Conservation (phyloP, 345 rosid genomes). For the Camelina hispida region DNA sequence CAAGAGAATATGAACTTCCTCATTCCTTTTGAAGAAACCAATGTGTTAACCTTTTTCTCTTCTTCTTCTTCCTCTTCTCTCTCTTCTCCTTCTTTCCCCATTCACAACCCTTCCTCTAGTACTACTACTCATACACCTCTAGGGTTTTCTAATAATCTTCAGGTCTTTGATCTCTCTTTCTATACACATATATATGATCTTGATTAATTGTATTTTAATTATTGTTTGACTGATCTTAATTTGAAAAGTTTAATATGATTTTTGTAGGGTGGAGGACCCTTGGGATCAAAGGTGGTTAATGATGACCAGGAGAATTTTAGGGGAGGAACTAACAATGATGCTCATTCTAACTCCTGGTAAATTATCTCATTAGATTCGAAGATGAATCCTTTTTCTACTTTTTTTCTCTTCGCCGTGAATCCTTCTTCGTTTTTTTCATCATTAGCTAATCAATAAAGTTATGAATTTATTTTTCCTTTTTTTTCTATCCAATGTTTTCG, state of each 20-base stretch:
- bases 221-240: background rate
- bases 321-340: conserved; percentile 41
- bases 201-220: background rate
- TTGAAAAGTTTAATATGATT: conserved; percentile 4
- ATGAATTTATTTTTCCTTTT: background rate
- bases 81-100: conserved; percentile 47
- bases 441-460: background rate
- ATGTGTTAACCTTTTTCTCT: conserved; percentile 70
- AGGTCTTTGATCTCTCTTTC: conserved; percentile 41
- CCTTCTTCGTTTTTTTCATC: background rate
- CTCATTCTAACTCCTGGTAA: conserved; percentile 47
- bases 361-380: background rate
- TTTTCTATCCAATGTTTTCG: conserved; percentile 1
- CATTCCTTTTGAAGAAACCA: conserved; percentile 76
- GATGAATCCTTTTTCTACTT: conserved; percentile 5
- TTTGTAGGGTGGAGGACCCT: conserved; percentile 41
- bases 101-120: conserved; percentile 41
- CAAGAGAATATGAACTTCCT: conserved; percentile 71
- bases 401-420: too few species aligned
- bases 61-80: conserved; percentile 53
- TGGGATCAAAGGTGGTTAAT: conserved; percentile 44
- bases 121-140: conserved; percentile 43
- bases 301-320: conserved; percentile 34
- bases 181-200: conserved; percentile 8
- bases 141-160: conserved; percentile 53